These are phyloP conservation scores for Singerocomus rubriflavus DNA, from an alignment of 1,284 basidiomycete species.

Conservation along the genomic window DNA sequence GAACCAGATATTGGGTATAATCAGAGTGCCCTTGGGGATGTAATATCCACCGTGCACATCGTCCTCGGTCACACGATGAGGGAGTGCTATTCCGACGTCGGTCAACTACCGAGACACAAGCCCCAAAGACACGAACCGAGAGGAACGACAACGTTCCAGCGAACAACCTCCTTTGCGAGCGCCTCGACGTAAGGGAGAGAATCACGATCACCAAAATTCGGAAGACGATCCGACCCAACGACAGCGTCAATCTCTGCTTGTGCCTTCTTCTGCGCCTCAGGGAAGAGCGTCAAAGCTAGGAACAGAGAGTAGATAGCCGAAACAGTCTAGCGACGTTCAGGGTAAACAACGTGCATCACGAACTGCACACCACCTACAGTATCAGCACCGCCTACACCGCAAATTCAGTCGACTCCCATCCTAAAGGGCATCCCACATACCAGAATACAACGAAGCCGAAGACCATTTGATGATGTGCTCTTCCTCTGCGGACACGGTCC, in stretches of 20 bases:
- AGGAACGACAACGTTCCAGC: slow-evolving; percentile 57
- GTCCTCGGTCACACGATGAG: slow-evolving; percentile 52
- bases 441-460: slow-evolving; percentile 56
- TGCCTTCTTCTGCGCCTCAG: slow-evolving; percentile 41
- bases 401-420: neutral
- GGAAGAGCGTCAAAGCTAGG: slow-evolving; percentile 38
- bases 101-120: slow-evolving; percentile 7
- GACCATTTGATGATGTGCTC: slow-evolving; percentile 59
- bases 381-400: slow-evolving; percentile 40
- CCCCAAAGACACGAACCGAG: slow-evolving; percentile 37
- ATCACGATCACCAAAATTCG: slow-evolving; percentile 56
- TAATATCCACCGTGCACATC: slow-evolving; percentile 42
- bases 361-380: slow-evolving; percentile 34
- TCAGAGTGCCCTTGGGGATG: slow-evolving; percentile 39
- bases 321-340: slow-evolving; percentile 34
- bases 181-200: slow-evolving; percentile 60
- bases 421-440: slow-evolving; percentile 28
- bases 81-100: slow-evolving; percentile 38
- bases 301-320: slow-evolving; percentile 40
- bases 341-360: slow-evolving; percentile 27
- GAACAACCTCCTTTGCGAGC: slow-evolving; percentile 57
- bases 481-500: slow-evolving; percentile 44
- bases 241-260: slow-evolving; percentile 63
- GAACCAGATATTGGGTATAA: slow-evolving; percentile 40
- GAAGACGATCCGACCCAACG: slow-evolving; percentile 58